A percentile compares a stretch with the other conserved stretches of the same genome.
These are phyloP conservation scores for Heterococcus sp. DNA, from an alignment of 108 stramenopile genomes.

Conservation along the genomic window DNA sequence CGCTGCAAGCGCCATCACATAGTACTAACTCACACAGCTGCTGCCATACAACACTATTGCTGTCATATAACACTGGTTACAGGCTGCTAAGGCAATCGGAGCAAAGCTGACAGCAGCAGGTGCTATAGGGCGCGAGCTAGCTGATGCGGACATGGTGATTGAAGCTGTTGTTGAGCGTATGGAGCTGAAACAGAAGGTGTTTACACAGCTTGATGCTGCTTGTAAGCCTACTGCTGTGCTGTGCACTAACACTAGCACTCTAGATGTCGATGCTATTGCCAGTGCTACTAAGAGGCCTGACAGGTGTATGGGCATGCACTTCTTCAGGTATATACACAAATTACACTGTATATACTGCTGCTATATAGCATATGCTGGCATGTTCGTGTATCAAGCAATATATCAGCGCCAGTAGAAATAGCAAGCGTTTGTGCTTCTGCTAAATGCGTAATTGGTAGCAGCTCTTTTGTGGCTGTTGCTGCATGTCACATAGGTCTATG, in stretches of 20 bases:
- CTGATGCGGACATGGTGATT: conserved; percentile 53
- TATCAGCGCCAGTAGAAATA: too few relatives aligned
- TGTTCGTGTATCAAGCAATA: too few relatives aligned
- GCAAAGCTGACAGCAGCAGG: neutral
- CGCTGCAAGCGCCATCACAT: too few relatives aligned
- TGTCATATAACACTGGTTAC: too few relatives aligned
- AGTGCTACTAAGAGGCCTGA: conserved; percentile 41
- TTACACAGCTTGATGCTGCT: conserved; percentile 70
- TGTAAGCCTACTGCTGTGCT: conserved; percentile 59
- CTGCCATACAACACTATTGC: too few relatives aligned
- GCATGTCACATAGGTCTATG: too few relatives aligned
- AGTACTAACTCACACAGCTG: too few relatives aligned
- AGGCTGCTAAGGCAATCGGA: neutral
- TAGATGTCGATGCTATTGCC: conserved; percentile 87
- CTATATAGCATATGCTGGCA: too few relatives aligned
- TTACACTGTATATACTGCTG: too few relatives aligned
- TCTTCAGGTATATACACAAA: conserved; percentile 79
- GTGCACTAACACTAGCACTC: conserved; percentile 79
- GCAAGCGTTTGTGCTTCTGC: too few relatives aligned
- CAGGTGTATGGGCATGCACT: conserved; percentile 86
- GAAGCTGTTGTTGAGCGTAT: conserved; percentile 96
- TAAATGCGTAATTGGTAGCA: too few relatives aligned
- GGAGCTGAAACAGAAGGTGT: conserved; percentile 82
- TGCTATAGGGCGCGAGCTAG: neutral
- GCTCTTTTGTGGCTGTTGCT: too few relatives aligned